Conservation (phyloP, 352 stramenopile genomes). For the Phytopythium oedochilum region DNA sequence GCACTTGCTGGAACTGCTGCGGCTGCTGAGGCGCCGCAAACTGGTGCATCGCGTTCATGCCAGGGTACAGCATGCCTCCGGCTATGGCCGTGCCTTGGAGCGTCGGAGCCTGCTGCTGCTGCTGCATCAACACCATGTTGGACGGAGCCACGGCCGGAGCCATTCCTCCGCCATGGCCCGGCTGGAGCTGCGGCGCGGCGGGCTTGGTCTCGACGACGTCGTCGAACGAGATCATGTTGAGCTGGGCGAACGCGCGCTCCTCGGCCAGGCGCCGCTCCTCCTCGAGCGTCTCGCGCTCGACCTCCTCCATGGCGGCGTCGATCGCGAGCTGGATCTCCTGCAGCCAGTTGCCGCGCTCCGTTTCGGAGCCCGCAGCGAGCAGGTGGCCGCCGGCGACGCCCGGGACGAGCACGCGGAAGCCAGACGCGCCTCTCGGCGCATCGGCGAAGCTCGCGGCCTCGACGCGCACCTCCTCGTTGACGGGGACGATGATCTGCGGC, state of each 20-base stretch:
- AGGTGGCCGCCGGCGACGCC: conserved; percentile 57
- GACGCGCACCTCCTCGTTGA: conserved; percentile 58
- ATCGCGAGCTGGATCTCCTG: conserved; percentile 76
- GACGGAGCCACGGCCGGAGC: conserved; percentile 3
- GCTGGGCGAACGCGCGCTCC: conserved; percentile 53
- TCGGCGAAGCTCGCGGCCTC: conserved; percentile 42
- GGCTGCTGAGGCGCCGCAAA: background rate
- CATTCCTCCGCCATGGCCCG: background rate
- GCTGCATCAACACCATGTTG: conserved; percentile 5
- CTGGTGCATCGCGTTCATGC: background rate
- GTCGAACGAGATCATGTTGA: conserved; percentile 84
- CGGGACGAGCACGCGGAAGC: conserved; percentile 59
- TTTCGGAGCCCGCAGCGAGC: conserved; percentile 46
- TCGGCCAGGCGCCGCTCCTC: conserved; percentile 50
- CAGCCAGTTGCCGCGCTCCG: conserved; percentile 75
- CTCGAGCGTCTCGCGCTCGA: conserved; percentile 36
- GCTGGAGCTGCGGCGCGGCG: background rate
- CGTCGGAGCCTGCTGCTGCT: background rate
- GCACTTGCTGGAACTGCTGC: conserved; percentile 23
- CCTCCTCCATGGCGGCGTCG: conserved; percentile 28
- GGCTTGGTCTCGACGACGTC: conserved; percentile 8
- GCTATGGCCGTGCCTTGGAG: conserved; percentile 4
- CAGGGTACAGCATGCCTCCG: background rate
- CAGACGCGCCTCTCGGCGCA: conserved; percentile 40
- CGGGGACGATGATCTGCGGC: conserved; percentile 71